Evolutionary conservation across 768 basidiomycete species (phyloP).

Genomic region (Tylopilus rubrobrunneus): DNA sequence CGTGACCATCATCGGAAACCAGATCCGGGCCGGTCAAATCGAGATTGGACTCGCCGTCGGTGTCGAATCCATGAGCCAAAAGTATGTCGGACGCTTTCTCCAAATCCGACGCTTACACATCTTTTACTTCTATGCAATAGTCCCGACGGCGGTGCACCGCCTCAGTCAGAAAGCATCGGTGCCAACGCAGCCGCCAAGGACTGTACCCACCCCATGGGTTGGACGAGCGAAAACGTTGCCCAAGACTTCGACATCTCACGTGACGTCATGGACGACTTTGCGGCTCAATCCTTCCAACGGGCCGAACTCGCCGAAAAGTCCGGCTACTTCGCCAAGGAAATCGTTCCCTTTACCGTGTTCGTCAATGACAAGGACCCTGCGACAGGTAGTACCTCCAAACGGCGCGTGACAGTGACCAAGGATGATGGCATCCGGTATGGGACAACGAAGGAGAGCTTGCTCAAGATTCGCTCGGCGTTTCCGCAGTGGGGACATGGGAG

Average conservation of each 20-base stretch:
- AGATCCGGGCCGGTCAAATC: constrained; percentile 74
- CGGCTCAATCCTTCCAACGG: constrained; percentile 72
- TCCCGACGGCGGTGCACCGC: constrained; percentile 59
- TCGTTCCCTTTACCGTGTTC: constrained; percentile 70
- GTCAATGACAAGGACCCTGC: constrained; percentile 56
- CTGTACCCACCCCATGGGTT: constrained; percentile 75
- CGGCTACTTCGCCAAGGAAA: constrained; percentile 65
- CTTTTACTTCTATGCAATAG: constrained; percentile 30
- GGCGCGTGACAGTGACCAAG: constrained; percentile 50
- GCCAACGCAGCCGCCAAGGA: constrained; percentile 54
- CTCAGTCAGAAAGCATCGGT: constrained; percentile 59
- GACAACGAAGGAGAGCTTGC: constrained; percentile 61
- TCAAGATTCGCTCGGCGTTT: constrained; percentile 70
- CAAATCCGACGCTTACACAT: background rate
- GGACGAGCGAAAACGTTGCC: constrained; percentile 88
- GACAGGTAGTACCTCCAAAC: constrained; percentile 44
- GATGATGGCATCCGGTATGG: constrained; percentile 80
- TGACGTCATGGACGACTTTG: constrained; percentile 71
- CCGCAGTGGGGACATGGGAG: constrained; percentile 74
- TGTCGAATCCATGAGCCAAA: constrained; percentile 83
- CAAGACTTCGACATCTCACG: constrained; percentile 66
- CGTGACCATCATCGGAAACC: constrained; percentile 69
- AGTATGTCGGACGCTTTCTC: constrained; percentile 37
- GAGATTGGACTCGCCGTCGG: constrained; percentile 78
- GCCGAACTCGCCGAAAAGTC: constrained; percentile 71